Base-by-base conservation (phyloP, 2,329 filamentous ascomycete genomes). In the Capronia americana region DNA sequence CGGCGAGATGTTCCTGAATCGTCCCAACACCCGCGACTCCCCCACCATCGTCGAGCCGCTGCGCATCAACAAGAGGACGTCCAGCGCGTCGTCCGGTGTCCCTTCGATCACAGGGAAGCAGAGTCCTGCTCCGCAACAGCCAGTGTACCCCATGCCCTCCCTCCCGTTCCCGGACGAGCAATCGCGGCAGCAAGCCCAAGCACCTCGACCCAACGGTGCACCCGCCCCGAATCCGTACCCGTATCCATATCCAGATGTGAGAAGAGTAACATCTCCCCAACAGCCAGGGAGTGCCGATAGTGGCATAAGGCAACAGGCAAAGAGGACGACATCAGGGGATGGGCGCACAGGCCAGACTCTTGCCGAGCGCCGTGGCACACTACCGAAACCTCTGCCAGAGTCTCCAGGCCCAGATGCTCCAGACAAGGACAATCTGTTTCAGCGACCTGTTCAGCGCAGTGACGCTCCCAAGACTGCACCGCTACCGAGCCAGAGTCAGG, bases 401-500 rank as follows among this genome's bases (percentile, higher is more conserved):
- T 93, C 93, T 1, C 88, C 90, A 20, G 92, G 90, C 53, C 90
- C 91, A 23, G 90, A 90, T 67, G 83, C 84, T n/a, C 86, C 87
- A 26, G 91, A 95, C 69, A 90, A 89, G 73, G 89, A 92, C 63
- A 90, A 87, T n/a, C 81, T 96, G 61, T 96, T 96, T 77, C 90
- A 92, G 67, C 88, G 88, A 78, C 79, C 77, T 71, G 83, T 81
- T 72, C 81, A 80, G 70, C 76, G 79, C 63, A 67, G 57, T 66
- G 65, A 70, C 44, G 66, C 66, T 14, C 73, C 73, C 12, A 51
- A 66, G 2, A 72, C 73, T n/a, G 64, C 68, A 46, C 80, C 81
- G 10, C 85, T 83, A 71, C 81, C 82, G 17, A 81, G 85, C 34
- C 83, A 85, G 17, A 81, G 85, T 32, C 83, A 85, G 69, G 85